Evolutionary conservation across 352 stramenopile genomes (phyloP).

Genomic region (Pilasporangium apinafurcum): DNA sequence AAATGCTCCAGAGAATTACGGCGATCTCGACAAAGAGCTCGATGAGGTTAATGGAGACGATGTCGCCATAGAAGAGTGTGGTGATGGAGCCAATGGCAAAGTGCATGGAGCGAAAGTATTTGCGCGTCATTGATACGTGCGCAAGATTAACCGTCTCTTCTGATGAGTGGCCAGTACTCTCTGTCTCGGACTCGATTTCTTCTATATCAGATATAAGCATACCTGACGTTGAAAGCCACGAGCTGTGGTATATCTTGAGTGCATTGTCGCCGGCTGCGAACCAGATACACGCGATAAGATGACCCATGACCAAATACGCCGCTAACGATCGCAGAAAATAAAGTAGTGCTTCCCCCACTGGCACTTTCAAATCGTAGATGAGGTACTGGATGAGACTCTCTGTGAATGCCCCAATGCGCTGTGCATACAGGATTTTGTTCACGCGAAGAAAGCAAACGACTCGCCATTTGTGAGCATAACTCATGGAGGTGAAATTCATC

Average conservation of each 20-base stretch:
- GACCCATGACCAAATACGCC: constrained; percentile 51
- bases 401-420: constrained; percentile 25
- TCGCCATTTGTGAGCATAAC: constrained; percentile 27
- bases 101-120: constrained; percentile 60
- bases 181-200: constrained; percentile 2
- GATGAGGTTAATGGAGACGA: constrained; percentile 56
- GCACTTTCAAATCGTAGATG: constrained; percentile 48
- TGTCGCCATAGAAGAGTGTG: constrained; percentile 65
- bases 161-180: constrained; percentile 1
- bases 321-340: constrained; percentile 39
- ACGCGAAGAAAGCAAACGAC: constrained; percentile 38
- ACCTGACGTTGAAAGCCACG: constrained; percentile 49
- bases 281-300: constrained; percentile 60
- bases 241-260: constrained; percentile 26
- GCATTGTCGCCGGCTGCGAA: constrained; percentile 35
- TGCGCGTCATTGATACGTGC: constrained; percentile 29
- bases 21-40: constrained; percentile 51
- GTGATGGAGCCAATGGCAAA: constrained; percentile 64
- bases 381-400: constrained; percentile 55
- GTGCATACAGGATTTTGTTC: constrained; percentile 40
- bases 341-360: constrained; percentile 27
- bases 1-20: constrained; percentile 58
- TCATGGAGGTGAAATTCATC: constrained; percentile 5
- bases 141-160: constrained; percentile 14
- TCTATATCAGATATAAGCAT: constrained; percentile 31